Conservation (phyloP, 2,329 filamentous ascomycete species). For the Aspergillus sp. region DNA sequence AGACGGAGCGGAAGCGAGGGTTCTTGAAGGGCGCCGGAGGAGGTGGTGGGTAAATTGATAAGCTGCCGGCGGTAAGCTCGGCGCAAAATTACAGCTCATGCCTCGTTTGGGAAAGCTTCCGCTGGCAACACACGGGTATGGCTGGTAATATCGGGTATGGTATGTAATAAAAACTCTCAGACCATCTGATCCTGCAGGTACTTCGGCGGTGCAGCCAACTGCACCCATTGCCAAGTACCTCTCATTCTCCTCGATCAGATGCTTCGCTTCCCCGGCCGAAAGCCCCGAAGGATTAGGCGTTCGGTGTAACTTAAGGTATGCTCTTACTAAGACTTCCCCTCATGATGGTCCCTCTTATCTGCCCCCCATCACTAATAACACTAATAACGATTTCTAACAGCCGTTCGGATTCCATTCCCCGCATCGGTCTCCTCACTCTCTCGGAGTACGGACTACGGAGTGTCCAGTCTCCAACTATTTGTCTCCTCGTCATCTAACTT, state of each 20-base stretch:
- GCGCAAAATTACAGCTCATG: too few species aligned
- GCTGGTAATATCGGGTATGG: not conserved
- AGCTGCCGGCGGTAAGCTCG: not conserved
- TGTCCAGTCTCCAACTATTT: not conserved
- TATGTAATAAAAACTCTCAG: not conserved
- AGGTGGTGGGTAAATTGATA: conserved; percentile 11
- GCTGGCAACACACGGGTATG: not conserved
- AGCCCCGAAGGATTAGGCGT: conserved; percentile 19
- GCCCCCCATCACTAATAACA: not conserved
- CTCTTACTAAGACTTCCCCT: not conserved
- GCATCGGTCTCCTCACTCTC: not conserved
- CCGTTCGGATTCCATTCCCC: not conserved
- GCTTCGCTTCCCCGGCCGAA: not conserved
- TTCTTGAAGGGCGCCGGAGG: not conserved
- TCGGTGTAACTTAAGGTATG: conserved; percentile 18
- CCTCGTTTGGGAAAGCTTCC: too few species aligned
- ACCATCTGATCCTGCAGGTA: not conserved
- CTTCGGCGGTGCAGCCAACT: too few species aligned
- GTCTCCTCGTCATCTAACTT: not conserved
- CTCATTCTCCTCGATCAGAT: conserved; percentile 4
- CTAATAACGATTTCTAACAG: not conserved
- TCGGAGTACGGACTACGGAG: too few species aligned
- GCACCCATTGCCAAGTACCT: too few species aligned
- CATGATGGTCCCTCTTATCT: not conserved
- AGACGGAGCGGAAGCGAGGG: conserved; percentile 16